Evolutionary conservation across 176 grass and related monocot genomes (phyloP).

Genomic region (Canna indica): DNA sequence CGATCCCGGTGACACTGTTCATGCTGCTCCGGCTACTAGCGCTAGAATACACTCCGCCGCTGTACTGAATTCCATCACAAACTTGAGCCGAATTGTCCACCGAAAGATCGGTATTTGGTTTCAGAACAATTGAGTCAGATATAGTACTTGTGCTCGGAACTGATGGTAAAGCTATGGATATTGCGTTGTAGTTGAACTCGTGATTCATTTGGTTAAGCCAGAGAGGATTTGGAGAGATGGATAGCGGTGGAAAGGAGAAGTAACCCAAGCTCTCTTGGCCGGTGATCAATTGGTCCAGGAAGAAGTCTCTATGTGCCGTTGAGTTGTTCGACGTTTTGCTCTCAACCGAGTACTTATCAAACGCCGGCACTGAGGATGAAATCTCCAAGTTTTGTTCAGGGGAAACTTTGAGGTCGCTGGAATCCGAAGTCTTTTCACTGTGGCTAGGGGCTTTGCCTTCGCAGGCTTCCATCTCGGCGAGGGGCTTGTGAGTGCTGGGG

Average conservation of each 20-base stretch:
- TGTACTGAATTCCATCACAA: slow-evolving; percentile 5
- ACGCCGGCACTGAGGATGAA: background rate
- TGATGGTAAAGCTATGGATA: background rate
- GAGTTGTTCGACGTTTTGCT: background rate
- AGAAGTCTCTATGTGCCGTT: background rate
- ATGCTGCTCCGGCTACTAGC: slow-evolving; percentile 5
- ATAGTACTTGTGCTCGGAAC: slow-evolving; percentile 5
- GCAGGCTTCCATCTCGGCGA: background rate
- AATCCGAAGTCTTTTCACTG: slow-evolving; percentile 15
- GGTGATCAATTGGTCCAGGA: background rate
- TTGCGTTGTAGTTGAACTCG: slow-evolving; percentile 7
- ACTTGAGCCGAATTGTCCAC: background rate
- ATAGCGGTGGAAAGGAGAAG: background rate
- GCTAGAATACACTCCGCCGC: background rate
- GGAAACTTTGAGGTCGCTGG: background rate
- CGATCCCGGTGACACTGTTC: slow-evolving; percentile 4
- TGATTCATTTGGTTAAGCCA: slow-evolving; percentile 21
- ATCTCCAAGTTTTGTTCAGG: background rate
- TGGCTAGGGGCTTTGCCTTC: background rate
- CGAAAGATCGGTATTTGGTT: background rate
- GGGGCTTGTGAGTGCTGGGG: slow-evolving; percentile 32
- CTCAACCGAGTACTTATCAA: background rate
- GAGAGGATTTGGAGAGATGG: background rate
- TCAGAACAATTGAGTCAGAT: no score
- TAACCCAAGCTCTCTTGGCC: background rate